Evolutionary conservation across 2,329 filamentous ascomycete genomes (phyloP).

Genomic region (Aspergillus sp.): DNA sequence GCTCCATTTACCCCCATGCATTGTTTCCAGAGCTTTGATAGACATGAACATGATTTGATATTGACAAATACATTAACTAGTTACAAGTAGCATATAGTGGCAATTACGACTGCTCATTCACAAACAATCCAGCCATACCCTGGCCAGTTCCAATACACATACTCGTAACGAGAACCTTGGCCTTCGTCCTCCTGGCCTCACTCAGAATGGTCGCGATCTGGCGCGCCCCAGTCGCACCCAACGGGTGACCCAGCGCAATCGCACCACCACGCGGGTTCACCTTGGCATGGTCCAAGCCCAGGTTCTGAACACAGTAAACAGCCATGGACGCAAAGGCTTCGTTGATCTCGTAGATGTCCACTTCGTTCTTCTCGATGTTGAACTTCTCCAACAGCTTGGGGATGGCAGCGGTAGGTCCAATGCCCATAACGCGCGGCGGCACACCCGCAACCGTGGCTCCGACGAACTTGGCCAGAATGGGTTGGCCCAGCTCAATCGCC

Average conservation of each 20-base stretch:
- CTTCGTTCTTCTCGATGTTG: conserved; percentile 74
- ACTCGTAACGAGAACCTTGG: conserved; percentile 86
- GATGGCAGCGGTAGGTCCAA: conserved; percentile 61
- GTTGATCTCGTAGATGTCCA: conserved; percentile 92
- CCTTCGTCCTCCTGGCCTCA: conserved; percentile 78
- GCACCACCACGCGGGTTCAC: conserved; percentile 95
- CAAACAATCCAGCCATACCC: conserved; percentile 66
- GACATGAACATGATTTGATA: not conserved
- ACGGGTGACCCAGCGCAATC: conserved; percentile 86
- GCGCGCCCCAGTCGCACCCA: conserved; percentile 84
- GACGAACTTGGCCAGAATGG: conserved; percentile 92
- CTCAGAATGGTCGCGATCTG: conserved; percentile 90
- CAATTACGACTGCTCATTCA: conserved; percentile 58
- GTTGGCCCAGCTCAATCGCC: conserved; percentile 81
- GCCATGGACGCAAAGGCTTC: conserved; percentile 98
- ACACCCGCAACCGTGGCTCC: conserved; percentile 88
- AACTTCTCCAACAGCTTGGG: conserved; percentile 81
- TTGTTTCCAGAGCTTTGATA: not conserved
- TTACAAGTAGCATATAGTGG: not conserved
- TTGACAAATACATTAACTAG: not conserved
- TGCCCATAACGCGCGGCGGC: conserved; percentile 94
- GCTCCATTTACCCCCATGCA: conserved; percentile 2
- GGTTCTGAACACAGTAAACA: conserved; percentile 81
- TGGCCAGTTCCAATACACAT: conserved; percentile 77
- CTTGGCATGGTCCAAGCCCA: conserved; percentile 61